Evolutionary conservation across 257 asterid species (phyloP).

Genomic region (Craterostigma plantagineum): DNA sequence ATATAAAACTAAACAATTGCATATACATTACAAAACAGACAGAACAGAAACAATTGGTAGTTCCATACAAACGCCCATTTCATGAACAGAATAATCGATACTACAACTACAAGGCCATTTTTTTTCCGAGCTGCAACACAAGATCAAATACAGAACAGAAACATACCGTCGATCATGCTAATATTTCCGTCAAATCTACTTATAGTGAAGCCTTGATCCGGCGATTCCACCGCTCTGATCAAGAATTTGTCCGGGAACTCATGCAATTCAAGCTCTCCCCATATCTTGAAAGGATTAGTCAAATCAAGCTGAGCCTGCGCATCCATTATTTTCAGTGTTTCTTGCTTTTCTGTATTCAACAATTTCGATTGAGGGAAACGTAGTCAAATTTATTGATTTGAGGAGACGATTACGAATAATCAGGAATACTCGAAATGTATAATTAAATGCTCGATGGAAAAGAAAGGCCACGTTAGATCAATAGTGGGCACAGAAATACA

Average conservation of each 20-base stretch:
- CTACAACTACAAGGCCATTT: not conserved
- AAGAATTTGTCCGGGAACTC: conserved; percentile 50
- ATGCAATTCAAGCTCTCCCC: conserved; percentile 52
- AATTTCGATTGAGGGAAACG: too few relatives aligned
- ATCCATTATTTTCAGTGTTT: conserved; percentile 23
- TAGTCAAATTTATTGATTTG: too few relatives aligned
- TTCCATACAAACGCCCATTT: too few relatives aligned
- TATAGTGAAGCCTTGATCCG: conserved; percentile 63
- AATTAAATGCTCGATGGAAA: too few relatives aligned
- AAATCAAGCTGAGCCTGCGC: conserved; percentile 26
- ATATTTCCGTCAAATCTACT: conserved; percentile 53
- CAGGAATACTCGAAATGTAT: too few relatives aligned
- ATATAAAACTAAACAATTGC: not conserved
- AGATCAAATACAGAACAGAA: not conserved
- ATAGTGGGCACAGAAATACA: too few relatives aligned
- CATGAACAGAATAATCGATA: not conserved
- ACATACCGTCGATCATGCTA: conserved; percentile 32
- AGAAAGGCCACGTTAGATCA: too few relatives aligned
- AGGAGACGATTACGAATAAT: too few relatives aligned
- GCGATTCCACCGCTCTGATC: conserved; percentile 46
- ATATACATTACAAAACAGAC: not conserved
- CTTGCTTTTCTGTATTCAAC: not conserved
- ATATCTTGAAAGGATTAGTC: conserved; percentile 37
- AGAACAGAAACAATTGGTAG: too few relatives aligned
- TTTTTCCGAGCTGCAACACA: not conserved